phyloP scores from a whole-genome alignment of 2,329 filamentous ascomycete genomes.

The Xylaria sp. region DNA sequence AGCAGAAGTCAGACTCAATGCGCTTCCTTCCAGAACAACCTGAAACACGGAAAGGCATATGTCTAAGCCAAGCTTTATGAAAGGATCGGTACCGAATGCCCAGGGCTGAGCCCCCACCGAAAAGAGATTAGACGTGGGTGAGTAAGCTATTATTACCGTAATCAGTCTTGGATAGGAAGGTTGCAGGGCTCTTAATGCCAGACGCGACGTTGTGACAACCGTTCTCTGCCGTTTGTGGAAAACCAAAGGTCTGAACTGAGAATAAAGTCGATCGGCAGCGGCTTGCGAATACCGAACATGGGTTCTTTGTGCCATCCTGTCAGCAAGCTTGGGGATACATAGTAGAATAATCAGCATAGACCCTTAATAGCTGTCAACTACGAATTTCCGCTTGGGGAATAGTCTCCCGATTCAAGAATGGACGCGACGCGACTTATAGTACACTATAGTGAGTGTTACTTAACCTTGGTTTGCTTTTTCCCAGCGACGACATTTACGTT shows the following conservation, averaged over 20 bases:
- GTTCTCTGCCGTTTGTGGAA: constrained; percentile 29
- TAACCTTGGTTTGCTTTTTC: neutral
- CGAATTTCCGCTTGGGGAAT: neutral
- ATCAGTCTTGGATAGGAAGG: constrained; percentile 30
- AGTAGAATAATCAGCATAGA: neutral
- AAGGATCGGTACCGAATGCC: constrained; percentile 23
- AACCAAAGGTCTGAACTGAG: constrained; percentile 2
- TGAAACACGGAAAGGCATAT: constrained; percentile 32
- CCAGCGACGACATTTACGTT: neutral
- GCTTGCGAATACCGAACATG: constrained; percentile 27
- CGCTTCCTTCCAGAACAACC: constrained; percentile 37
- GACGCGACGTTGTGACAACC: neutral
- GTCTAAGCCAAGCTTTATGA: constrained; percentile 22
- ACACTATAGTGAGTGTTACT: neutral
- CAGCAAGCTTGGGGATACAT: constrained; percentile 8
- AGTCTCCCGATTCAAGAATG: neutral
- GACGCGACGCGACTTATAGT: neutral
- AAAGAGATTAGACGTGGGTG: constrained; percentile 16
- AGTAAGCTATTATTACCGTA: constrained; percentile 31
- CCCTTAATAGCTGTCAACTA: neutral
- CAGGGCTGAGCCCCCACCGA: constrained; percentile 3
- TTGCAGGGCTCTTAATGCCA: constrained; percentile 16
- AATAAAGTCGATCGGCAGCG: constrained; percentile 30
- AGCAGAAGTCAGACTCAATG: constrained; percentile 28
- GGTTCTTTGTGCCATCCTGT: constrained; percentile 20